phyloP scores from a whole-genome alignment of 192 early-diverging fungal species.

The Gonapodya sp. region DNA sequence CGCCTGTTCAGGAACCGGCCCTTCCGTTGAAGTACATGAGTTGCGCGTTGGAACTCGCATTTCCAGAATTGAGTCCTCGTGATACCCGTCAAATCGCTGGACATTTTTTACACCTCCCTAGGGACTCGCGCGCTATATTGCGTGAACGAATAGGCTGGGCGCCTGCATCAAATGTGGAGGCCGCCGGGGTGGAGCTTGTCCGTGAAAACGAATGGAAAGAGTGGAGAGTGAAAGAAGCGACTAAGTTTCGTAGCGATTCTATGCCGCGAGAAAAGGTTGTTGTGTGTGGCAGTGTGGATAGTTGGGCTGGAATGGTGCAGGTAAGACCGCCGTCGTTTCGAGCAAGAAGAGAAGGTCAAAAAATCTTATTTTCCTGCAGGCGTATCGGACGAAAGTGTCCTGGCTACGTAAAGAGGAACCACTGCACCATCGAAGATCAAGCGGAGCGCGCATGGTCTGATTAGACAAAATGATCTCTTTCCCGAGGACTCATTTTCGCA shows the following conservation, averaged over 20 bases:
- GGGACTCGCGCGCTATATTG: not conserved
- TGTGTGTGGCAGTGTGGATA: not conserved
- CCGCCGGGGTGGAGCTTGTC: not conserved
- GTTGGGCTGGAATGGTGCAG: not conserved
- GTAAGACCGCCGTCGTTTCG: not conserved
- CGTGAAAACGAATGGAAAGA: not conserved
- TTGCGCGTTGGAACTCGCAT: not conserved
- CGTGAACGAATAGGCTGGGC: not conserved
- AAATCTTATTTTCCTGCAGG: not conserved
- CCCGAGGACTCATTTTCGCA: too few relatives aligned
- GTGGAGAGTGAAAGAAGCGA: not conserved
- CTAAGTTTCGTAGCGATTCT: not conserved
- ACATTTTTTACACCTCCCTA: not conserved
- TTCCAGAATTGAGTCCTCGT: not conserved
- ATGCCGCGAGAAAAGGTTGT: not conserved
- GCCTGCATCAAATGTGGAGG: not conserved
- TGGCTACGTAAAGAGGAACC: not conserved
- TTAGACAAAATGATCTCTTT: too few relatives aligned
- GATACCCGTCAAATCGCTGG: not conserved
- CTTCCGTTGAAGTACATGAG: not conserved
- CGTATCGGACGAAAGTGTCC: not conserved
- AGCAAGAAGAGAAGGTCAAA: not conserved
- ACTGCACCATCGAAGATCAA: too few relatives aligned
- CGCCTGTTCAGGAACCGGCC: too few relatives aligned
- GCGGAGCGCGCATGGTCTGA: too few relatives aligned